Evolutionary conservation across 1,139 yeast species (phyloP).

Genomic region (Geotrichum histeridarum): DNA sequence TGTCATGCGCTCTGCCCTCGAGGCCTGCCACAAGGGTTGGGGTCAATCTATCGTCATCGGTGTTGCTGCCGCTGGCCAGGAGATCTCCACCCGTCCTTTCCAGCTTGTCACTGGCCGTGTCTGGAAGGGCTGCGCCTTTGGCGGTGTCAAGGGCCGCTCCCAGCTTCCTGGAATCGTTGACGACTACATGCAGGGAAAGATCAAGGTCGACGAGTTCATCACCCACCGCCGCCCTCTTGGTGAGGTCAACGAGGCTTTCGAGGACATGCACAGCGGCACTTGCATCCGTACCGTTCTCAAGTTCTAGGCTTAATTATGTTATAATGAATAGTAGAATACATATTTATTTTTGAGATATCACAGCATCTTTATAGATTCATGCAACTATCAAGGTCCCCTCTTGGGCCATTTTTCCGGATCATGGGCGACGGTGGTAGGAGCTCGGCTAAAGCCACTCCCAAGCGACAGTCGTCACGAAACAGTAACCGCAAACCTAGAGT

Average conservation of each 20-base stretch:
- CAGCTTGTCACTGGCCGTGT: conserved; percentile 98
- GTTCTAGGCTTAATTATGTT: conserved; percentile 14
- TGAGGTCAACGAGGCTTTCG: conserved; percentile 82
- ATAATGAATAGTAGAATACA: no score
- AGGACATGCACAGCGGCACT: conserved; percentile 89
- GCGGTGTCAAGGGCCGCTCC: conserved; percentile 96
- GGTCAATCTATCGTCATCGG: conserved; percentile 93
- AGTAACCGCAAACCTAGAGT: no score
- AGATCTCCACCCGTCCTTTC: conserved; percentile 95
- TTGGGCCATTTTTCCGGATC: no score
- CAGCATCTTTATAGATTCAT: no score
- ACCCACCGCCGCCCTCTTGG: conserved; percentile 80
- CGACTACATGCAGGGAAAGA: conserved; percentile 72
- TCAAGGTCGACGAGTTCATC: conserved; percentile 91
- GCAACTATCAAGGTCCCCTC: no score
- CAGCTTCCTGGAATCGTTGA: conserved; percentile 90
- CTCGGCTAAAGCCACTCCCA: no score
- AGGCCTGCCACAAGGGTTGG: conserved; percentile 99
- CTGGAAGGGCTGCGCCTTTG: conserved; percentile 98
- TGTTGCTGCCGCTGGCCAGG: conserved; percentile 97
- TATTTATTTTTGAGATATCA: no score
- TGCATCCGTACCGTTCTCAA: conserved; percentile 85
- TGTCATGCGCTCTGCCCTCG: conserved; percentile 94
- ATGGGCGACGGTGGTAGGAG: no score
- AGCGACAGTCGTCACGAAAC: no score